Evolutionary conservation across 75 land plant genomes (phyloP), one percentile per base, ranked within the genome.

Genomic region (Ceratopteris richardii): DNA sequence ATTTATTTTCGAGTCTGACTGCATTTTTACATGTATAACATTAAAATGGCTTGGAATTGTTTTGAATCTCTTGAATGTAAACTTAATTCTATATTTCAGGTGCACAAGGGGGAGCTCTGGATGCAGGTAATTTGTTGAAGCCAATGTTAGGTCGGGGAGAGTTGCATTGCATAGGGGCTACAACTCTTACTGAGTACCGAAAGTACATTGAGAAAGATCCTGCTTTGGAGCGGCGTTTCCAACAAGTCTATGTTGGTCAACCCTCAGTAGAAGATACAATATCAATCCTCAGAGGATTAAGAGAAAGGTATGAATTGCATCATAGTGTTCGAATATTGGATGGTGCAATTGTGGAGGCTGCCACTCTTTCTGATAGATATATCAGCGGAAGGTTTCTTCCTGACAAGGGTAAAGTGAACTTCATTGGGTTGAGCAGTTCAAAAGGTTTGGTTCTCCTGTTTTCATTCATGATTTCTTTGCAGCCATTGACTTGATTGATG

Each of bases 401-500:
- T 36, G 80, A 78, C 30, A 78, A 78, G 74, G 80, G 80, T 78
- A 56, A 9, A 0, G 28, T 48, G 48, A 42, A 18, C 62, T 3
- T 66, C 11, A 28, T 53, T 51, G 17, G n/a, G n/a, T n/a, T n/a
- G n/a, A n/a, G n/a, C n/a, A n/a, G n/a, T n/a, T n/a, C n/a, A n/a
- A n/a, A n/a, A n/a, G n/a, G n/a, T n/a, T n/a, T n/a, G n/a, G n/a
- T n/a, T n/a, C n/a, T 22, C 51, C 27, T 30, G 26, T 29, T 16
- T 61, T 33, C 40, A 14, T 54, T 6, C 37, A 33, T 9, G 37
- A 6, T 53, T 24, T 53, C 33, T 52, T 48, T 63, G 51, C 69
- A 87, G 91, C 91, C 36, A 87, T 87, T 70, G 91, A 87, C 60
- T 87, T 87, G 54, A 71, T 87, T 43, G 91, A 87, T 70, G 90